Base-by-base conservation (phyloP, 75 land plant genomes). In the Selaginella moellendorffii region DNA sequence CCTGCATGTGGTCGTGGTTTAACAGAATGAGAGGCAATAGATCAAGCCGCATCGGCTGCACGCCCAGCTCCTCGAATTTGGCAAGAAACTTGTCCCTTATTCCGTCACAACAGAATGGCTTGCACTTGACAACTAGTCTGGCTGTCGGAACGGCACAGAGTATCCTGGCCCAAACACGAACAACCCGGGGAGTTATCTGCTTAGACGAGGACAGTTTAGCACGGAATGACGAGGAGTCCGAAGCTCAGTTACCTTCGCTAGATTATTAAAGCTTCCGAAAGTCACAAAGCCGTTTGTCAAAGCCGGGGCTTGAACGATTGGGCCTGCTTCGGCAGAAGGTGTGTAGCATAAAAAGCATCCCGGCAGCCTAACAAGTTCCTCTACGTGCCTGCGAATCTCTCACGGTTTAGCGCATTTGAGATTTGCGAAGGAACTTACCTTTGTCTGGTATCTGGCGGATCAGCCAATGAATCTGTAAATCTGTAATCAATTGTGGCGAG, bases 1-100 rank as follows among this genome's bases (percentile, higher is more conserved):
- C 85, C 64, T 95, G 99, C 99, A 95, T 86, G 52, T 95, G 99
- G 42, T 95, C 99, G 81, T 95, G 99, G 69, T 95, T 95, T 29
- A 95, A 85, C 61, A 95, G 87, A 66, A 95, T 95, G 52, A 95
- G 61, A 24, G 96, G 96, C 54, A 95, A 64, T 24, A 95, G 81
- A 72, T 95, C 99, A 65, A 95, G 81, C 18, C 96, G 87, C 27
- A 80, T 74, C 30, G 99, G 63, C 62, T 95, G 96, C 29, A 95
- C 67, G 0, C 99, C 99, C 52, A 95, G 72, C 51, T 89, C 80
- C 71, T 89, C 87, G 61, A 95, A 69, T 62, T 78, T 86, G 58
- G 90, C 65, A 54, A 95, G 83, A 79, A 95, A 95, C 52, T 78
- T 80, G 60, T 84, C 83, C 54, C 99, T 81, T 12, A 95, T 74